Percentiles rank a stretch among this genome's conserved stretches.
Conservation (phyloP, 2,329 filamentous ascomycete genomes). For the Bretziella fagacearum region DNA sequence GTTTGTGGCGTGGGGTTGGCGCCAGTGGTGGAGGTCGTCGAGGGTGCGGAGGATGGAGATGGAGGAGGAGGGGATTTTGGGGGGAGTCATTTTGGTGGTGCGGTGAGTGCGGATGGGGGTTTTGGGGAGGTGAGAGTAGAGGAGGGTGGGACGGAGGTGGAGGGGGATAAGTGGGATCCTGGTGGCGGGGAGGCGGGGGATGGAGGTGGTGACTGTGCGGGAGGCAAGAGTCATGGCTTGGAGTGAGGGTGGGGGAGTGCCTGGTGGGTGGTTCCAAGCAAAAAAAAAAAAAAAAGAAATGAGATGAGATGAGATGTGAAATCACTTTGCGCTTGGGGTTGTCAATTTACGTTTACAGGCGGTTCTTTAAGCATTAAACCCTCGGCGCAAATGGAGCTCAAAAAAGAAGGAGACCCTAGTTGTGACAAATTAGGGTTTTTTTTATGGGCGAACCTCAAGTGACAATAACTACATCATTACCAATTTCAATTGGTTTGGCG, state of each 20-base stretch:
- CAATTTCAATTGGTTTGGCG: too few relatives aligned
- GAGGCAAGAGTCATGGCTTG: neutral
- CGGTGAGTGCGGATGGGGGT: neutral
- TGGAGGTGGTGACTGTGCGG: neutral
- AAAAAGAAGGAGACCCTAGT: too few relatives aligned
- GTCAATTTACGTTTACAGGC: too few relatives aligned
- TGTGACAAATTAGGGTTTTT: too few relatives aligned
- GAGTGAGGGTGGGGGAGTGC: neutral
- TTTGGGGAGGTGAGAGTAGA: neutral
- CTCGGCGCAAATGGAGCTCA: too few relatives aligned
- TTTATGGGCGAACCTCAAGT: too few relatives aligned
- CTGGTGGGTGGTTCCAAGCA: too few relatives aligned
- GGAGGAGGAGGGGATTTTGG: neutral
- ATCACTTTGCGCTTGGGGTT: too few relatives aligned
- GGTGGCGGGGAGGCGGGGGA: neutral
- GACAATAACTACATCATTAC: too few relatives aligned
- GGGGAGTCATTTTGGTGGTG: neutral
- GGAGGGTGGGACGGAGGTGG: neutral
- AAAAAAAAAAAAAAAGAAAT: too few relatives aligned
- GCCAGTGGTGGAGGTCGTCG: neutral
- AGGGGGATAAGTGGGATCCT: neutral
- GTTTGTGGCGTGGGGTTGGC: neutral
- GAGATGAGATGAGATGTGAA: too few relatives aligned
- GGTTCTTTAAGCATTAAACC: too few relatives aligned
- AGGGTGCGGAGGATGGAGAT: neutral